Evolutionary conservation across 441 rosid species (phyloP), one percentile per base, ranked within the genome.

Genomic region (Gossypium aridum): DNA sequence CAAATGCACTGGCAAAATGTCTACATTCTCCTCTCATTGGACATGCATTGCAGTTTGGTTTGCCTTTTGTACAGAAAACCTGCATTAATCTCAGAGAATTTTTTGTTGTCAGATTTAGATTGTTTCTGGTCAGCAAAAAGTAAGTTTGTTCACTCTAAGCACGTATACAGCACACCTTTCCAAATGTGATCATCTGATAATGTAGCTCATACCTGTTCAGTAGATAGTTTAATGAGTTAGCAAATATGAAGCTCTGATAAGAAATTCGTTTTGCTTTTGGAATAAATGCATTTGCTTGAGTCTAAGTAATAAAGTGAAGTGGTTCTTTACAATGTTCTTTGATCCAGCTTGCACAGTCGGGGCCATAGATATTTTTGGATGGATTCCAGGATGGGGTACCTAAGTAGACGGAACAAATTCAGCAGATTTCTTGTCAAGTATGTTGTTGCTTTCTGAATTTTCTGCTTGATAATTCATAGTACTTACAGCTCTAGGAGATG

Each of bases 1-100:
- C 90, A 82, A 89, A 91, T 14, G 93, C 93, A 79, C 96, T 91
- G 2, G 96, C 96, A 76, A 89, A 91, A 64, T 91, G 93, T 76
- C 92, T 89, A 82, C 96, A 91, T 71, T 91, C 93, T 63, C 92
- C 92, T 83, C 91, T 87, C 96, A 91, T 91, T 0, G 93, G 93
- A 77, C 96, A 91, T 23, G 93, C 87, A 43, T 91, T 91, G 81
- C 96, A 89, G 70, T 91, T 91, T 62, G 96, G 96, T 80, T 83
- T 91, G 81, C 79, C 85, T 82, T 91, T 91, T 55, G 93, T 89
- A 63, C 96, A 91, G 83, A 89, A 91, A 28, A 91, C 96, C 96
- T 91, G 89, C 79, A 80, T 19, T 47, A 73, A 39, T 51, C 23
- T 37, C 69, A 76, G 47, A 70, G 12, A 47, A 71, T 47, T 75